phyloP scores from a whole-genome alignment of 495 filamentous ascomycete genomes.

The Parathielavia appendiculata region DNA sequence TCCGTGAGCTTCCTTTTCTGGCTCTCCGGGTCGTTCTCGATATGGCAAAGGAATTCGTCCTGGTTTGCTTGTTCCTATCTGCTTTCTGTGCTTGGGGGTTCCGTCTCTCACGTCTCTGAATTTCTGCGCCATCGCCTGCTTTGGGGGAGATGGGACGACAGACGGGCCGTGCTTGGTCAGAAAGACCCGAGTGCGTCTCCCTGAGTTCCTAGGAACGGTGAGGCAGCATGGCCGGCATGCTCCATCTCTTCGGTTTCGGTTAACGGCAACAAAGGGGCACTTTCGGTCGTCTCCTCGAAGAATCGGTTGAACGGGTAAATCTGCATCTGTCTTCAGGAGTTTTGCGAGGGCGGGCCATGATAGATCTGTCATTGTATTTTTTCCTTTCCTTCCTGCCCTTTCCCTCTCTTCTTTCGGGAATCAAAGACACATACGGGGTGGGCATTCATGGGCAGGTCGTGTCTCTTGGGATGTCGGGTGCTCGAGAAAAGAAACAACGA shows the following conservation, averaged over 20 bases:
- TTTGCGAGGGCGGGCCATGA: slow-evolving; percentile 8
- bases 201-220: not conserved
- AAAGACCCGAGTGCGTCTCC: not conserved
- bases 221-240: slow-evolving; percentile 1
- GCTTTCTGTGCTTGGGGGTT: not conserved
- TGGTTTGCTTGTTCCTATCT: not conserved
- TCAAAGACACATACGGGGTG: slow-evolving; percentile 6
- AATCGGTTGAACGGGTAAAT: slow-evolving; percentile 3
- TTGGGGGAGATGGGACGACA: not conserved
- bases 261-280: not conserved
- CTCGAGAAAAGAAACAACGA: not conserved
- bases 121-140: not conserved
- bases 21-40: not conserved
- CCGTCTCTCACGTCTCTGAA: not conserved
- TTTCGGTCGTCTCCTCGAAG: not conserved
- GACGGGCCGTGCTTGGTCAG: not conserved
- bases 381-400: not conserved
- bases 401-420: not conserved
- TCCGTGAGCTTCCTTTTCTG: not conserved
- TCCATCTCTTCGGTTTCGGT: not conserved
- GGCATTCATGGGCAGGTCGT: slow-evolving; percentile 13
- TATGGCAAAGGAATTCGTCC: not conserved
- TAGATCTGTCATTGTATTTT: slow-evolving; percentile 14
- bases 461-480: slow-evolving; percentile 3
- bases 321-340: slow-evolving; percentile 17